Evolutionary conservation across 306 rosid species (phyloP).

Genomic region (Lathyrus oleraceus): DNA sequence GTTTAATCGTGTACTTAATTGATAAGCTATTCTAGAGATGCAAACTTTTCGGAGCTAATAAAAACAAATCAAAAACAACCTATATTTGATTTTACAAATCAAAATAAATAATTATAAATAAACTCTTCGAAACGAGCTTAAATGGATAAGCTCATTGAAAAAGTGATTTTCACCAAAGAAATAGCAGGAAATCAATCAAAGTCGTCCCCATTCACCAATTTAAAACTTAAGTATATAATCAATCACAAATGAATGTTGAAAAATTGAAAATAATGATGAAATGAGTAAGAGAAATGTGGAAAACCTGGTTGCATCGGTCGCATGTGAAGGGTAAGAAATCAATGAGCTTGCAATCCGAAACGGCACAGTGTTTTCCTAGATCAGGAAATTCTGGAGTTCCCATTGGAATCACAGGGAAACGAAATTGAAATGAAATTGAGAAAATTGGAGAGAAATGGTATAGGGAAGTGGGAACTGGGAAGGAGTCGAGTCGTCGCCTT

Average conservation of each 20-base stretch:
- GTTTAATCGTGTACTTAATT: not conserved
- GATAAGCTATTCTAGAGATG: not conserved
- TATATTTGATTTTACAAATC: not conserved
- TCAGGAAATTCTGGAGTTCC: constrained; percentile 93
- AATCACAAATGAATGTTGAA: too few relatives aligned
- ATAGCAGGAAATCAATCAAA: not conserved
- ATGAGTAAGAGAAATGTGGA: not conserved
- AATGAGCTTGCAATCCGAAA: constrained; percentile 61
- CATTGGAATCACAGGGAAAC: constrained; percentile 38
- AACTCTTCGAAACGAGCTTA: not conserved
- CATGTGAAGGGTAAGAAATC: constrained; percentile 93
- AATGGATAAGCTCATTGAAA: not conserved
- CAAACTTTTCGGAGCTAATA: not conserved
- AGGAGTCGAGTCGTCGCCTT: too few relatives aligned
- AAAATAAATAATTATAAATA: not conserved
- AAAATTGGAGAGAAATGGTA: not conserved
- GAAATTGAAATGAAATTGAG: not conserved
- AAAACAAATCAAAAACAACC: too few relatives aligned
- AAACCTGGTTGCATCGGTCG: constrained; percentile 73
- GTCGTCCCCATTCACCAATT: too few relatives aligned
- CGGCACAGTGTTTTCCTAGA: constrained; percentile 82
- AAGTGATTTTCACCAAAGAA: not conserved
- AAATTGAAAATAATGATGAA: too few relatives aligned
- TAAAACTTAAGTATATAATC: too few relatives aligned
- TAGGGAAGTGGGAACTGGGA: not conserved